Evolutionary conservation across 129 eudicot genomes (phyloP).

Genomic region (Chrysanthemum lavandulifolium): DNA sequence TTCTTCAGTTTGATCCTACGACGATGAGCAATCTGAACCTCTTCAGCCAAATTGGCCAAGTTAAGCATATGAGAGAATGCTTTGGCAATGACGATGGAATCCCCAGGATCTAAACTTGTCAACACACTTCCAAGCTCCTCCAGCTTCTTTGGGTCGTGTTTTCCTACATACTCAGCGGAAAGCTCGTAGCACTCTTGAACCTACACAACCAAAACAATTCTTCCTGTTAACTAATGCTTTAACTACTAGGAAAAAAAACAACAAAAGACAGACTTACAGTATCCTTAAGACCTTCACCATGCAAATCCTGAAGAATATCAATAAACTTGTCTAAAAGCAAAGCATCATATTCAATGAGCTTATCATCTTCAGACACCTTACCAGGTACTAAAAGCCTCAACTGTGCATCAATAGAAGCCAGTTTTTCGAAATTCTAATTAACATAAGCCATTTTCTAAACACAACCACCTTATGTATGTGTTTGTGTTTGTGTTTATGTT

Average conservation of each 20-base stretch:
- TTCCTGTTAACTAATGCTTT: not conserved
- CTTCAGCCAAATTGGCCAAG: conserved; percentile 98
- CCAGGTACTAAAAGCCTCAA: conserved; percentile 85
- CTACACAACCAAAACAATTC: conserved; percentile 34
- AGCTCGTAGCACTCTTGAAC: conserved; percentile 98
- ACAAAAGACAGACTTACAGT: conserved; percentile 42
- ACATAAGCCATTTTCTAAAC: conserved; percentile 47
- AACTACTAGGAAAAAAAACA: not conserved
- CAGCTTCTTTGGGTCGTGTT: conserved; percentile 68
- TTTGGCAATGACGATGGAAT: conserved; percentile 86
- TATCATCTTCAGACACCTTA: conserved; percentile 94
- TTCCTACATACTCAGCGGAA: conserved; percentile 94
- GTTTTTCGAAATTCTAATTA: conserved; percentile 63
- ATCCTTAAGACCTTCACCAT: conserved; percentile 91
- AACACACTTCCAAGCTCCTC: conserved; percentile 88
- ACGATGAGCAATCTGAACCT: conserved; percentile 93
- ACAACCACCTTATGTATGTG: not conserved
- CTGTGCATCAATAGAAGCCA: conserved; percentile 97
- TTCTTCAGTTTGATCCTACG: conserved; percentile 77
- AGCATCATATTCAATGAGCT: conserved; percentile 93
- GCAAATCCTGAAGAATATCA: conserved; percentile 92
- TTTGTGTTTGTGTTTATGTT: too few relatives aligned
- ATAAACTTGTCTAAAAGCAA: conserved; percentile 85
- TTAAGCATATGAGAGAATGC: conserved; percentile 97
- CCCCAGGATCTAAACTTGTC: conserved; percentile 96